phyloP scores from a whole-genome alignment of 768 basidiomycete genomes.

The Jaapia argillacea region DNA sequence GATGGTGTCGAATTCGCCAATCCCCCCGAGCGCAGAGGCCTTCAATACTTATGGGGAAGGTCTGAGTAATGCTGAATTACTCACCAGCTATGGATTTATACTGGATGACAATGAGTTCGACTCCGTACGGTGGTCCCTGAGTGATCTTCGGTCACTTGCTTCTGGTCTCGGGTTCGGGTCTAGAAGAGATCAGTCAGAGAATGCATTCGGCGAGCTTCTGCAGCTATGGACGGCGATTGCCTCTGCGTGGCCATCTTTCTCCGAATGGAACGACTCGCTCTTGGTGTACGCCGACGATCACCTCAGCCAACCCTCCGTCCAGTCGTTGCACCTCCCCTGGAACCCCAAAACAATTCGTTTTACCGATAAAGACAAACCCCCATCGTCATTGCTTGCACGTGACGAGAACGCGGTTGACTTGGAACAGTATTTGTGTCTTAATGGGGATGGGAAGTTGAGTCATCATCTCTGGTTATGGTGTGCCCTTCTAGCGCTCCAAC shows the following conservation, averaged over 20 bases:
- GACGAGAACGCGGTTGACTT: slow-evolving; percentile 2
- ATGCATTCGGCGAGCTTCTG: neutral
- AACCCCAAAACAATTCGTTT: no score
- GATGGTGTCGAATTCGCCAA: slow-evolving; percentile 52
- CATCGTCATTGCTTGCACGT: neutral
- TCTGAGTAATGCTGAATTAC: slow-evolving; percentile 54
- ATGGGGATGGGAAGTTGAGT: slow-evolving; percentile 43
- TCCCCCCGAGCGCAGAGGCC: slow-evolving; percentile 43
- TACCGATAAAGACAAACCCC: neutral
- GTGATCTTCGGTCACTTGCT: slow-evolving; percentile 12
- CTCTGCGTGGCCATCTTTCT: neutral
- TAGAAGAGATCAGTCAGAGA: no score
- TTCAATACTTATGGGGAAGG: slow-evolving; percentile 74
- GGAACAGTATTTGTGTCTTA: slow-evolving; percentile 23
- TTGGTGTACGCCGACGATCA: neutral
- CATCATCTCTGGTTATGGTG: slow-evolving; percentile 15
- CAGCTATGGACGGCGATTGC: neutral
- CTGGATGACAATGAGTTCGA: slow-evolving; percentile 70
- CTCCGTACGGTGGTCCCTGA: slow-evolving; percentile 23
- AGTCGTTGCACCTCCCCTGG: no score
- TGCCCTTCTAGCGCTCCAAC: neutral
- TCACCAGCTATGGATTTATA: slow-evolving; percentile 63
- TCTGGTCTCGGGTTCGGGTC: slow-evolving; percentile 7
- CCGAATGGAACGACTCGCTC: neutral
- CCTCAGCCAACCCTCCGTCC: no score